Base-by-base conservation (phyloP, 139 green algal genomes). In the Deuterostichococcus epilithicus region DNA sequence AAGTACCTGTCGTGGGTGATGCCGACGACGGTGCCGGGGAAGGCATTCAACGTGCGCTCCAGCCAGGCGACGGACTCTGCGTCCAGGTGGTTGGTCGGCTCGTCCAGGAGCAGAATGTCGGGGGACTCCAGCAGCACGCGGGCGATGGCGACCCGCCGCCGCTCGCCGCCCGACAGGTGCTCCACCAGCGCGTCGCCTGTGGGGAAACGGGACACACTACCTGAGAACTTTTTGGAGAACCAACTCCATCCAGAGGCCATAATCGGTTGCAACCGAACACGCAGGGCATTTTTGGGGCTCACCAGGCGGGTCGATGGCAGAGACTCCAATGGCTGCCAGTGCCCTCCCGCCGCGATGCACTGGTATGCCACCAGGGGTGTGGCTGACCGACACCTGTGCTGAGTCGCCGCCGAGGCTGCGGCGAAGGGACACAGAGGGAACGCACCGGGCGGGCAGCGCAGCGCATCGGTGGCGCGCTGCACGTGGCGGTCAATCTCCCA, bases 101-200 rank as follows among this genome's bases (percentile, higher is more conserved):
- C 90, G 73, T 97, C 92, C 78, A 97, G 84, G 74, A 95, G 84
- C 79, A 98, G 82, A 74, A 98, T 88, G 76, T 98, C 89, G 0
- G 94, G 94, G 8, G 87, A 26, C 38, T 88, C 82, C 73, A 97
- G 91, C 67, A 98, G 84, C 71, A 95, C 83, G 2, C 92, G 89
- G 22, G 83, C 88, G 15, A 98, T 80, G 0, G 92, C 92, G 32
- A 98, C 91, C 6, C 93, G 88, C 74, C 93, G 86, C 26, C 93
- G 87, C 89, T 96, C 94, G 8, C 94, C 92, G 1, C 92, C 92
- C 44, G 75, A 89, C 65, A 94, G 78, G 1, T 83, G 75, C 22
- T 72, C 78, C 35, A 96, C 88, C 23, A 75, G 30, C 10, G 85
- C 83, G 32, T 94, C 86, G 2, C 76, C 75, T 70, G 86, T 52